These are phyloP conservation scores for Typha latifolia DNA, from an alignment of 176 grass and related monocot genomes.

Conservation along the genomic window DNA sequence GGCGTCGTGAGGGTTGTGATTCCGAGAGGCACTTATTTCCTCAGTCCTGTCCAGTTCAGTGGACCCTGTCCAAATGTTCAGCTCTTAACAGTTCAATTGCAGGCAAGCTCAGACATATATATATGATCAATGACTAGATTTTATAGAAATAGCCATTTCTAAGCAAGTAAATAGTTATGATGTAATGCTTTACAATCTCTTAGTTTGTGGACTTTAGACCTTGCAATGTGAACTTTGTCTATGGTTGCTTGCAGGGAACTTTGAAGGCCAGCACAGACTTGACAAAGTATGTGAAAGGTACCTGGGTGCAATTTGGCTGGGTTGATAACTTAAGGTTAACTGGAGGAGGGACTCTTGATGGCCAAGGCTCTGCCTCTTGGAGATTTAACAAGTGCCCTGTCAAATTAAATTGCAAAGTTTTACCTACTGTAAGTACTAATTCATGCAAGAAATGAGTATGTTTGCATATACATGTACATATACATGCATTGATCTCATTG, in stretches of 20 bases:
- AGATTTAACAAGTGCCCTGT: slow-evolving; percentile 13
- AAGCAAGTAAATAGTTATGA: not conserved
- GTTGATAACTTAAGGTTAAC: slow-evolving; percentile 35
- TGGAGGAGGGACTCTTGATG: slow-evolving; percentile 58
- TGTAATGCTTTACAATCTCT: not conserved
- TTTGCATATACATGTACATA: not conserved
- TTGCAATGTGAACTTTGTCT: not conserved
- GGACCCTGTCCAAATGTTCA: slow-evolving; percentile 38
- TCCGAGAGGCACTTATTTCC: slow-evolving; percentile 30
- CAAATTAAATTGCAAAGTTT: slow-evolving; percentile 10
- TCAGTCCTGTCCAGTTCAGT: slow-evolving; percentile 34
- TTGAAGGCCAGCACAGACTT: slow-evolving; percentile 41
- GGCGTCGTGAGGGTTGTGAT: slow-evolving; percentile 31
- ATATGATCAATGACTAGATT: not conserved
- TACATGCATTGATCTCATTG: not conserved
- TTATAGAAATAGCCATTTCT: not conserved
- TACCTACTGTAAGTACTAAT: slow-evolving; percentile 40
- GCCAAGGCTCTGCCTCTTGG: slow-evolving; percentile 52
- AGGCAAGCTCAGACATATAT: slow-evolving; percentile 24
- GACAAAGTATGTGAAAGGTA: slow-evolving; percentile 13
- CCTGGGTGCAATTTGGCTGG: slow-evolving; percentile 42
- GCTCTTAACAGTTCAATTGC: slow-evolving; percentile 30
- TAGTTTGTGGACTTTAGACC: not conserved
- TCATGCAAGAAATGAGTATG: not conserved
- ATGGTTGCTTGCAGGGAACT: not conserved